phyloP scores from a whole-genome alignment of 371 early-diverging fungal genomes.

The Syncephalis fuscata region DNA sequence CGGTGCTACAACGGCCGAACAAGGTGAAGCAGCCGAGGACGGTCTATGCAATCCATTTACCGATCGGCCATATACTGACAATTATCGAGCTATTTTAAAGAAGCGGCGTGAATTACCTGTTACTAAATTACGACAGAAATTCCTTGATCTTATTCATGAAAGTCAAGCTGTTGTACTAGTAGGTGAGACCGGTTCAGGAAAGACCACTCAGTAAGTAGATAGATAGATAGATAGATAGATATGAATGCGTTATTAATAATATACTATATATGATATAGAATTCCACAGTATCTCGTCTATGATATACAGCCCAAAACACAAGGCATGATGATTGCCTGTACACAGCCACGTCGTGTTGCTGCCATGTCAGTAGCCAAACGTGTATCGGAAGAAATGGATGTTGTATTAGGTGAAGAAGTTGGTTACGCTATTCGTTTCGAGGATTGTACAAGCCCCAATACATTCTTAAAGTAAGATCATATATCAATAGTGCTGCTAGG shows the following conservation, averaged over 20 bases:
- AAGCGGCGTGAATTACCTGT: conserved; percentile 79
- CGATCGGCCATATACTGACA: conserved; percentile 49
- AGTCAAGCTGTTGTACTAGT: conserved; percentile 83
- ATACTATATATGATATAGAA: conserved; percentile 21
- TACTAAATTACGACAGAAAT: conserved; percentile 70
- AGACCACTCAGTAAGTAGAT: conserved; percentile 77
- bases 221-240: background rate
- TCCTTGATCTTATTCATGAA: conserved; percentile 64
- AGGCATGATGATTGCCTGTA: conserved; percentile 86
- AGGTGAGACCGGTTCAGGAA: conserved; percentile 79
- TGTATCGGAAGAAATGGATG: conserved; percentile 91
- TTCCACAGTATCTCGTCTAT: conserved; percentile 87
- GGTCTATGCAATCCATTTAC: conserved; percentile 67
- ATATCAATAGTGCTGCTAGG: no score
- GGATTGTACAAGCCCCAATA: conserved; percentile 65
- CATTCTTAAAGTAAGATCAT: conserved; percentile 55
- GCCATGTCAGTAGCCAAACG: conserved; percentile 96
- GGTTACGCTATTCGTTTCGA: conserved; percentile 97
- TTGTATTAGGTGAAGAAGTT: conserved; percentile 75
- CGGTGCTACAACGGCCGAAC: conserved; percentile 52
- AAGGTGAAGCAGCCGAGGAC: conserved; percentile 54
- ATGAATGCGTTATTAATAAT: background rate
- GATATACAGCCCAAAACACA: conserved; percentile 83
- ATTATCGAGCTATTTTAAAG: conserved; percentile 66
- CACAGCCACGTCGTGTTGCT: conserved; percentile 97